Evolutionary conservation across 2,329 filamentous ascomycete species (phyloP), one percentile per base, ranked within the genome.

Genomic region (Drechslerella coelobrocha): DNA sequence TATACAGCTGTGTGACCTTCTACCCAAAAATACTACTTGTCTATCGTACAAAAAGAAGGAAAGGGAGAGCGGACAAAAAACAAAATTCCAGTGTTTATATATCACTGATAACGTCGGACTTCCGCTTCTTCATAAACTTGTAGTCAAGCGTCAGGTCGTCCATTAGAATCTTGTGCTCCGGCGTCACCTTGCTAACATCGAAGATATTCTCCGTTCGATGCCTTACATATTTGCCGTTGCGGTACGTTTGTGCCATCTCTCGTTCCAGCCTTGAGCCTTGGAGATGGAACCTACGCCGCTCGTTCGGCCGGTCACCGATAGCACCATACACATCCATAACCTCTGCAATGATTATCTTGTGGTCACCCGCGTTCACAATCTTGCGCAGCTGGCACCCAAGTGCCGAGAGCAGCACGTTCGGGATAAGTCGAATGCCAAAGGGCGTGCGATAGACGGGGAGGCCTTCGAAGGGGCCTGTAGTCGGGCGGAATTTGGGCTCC

Each of bases 281-380:
- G 21, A 69, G 43, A 53, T 69, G 65, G 29, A 69, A 69, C 39
- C 65, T 56, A 17, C 65, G 52, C 45, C 65, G 34, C 23, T 69
- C 65, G 8, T 43, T 2, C 21, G 65, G 65, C 19, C 65, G 60
- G 47, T 69, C 65, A 1, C 65, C 65, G 12, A 69, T 26, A 24
- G 65, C 65, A n/a, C 65, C 65, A 19, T 69, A 69, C 1, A 69
- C 52, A 29, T 69, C 65, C 65, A 69, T 62, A 17, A 69, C 65
- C 27, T 69, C 65, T 7, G 65, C 65, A 21, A 69, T 62, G 26
- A 69, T 62, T 6, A 69, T 57, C 14, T 55, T 62, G 29, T 69
- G 65, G 45, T 69, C 65, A 1, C 65, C 65, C 0, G 53, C 57
- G 12, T 21, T 39, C 10, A 69, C 57, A 27, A 69, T 47, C 23